Evolutionary conservation across 139 green algal species (phyloP).

Genomic region (Chlorella sp.): DNA sequence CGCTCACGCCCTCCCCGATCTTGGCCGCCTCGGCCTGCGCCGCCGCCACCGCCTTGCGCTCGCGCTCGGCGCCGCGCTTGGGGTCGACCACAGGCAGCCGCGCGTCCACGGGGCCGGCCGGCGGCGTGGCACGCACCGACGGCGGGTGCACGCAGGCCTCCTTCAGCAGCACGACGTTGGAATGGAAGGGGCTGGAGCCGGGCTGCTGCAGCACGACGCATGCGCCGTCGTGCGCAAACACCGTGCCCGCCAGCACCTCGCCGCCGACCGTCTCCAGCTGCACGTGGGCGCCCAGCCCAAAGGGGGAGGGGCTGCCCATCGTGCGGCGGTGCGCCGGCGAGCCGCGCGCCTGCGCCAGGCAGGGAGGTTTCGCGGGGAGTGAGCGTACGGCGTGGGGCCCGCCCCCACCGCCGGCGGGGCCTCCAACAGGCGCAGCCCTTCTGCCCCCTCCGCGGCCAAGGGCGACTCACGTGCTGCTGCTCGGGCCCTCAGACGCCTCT

Average conservation of each 20-base stretch:
- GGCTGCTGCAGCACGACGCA: conserved; percentile 33
- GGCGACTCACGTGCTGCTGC: too few species aligned
- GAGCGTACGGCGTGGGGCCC: too few species aligned
- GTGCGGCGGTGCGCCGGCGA: too few species aligned
- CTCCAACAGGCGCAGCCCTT: too few species aligned
- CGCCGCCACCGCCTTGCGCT: conserved; percentile 65
- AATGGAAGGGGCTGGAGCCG: conserved; percentile 49
- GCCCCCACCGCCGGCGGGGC: too few species aligned
- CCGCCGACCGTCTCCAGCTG: conserved; percentile 13
- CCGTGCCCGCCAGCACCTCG: conserved; percentile 32
- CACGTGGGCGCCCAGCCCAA: conserved; percentile 8
- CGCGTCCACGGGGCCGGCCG: neutral
- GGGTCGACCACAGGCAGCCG: conserved; percentile 68
- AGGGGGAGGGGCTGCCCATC: too few species aligned
- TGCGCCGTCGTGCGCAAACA: conserved; percentile 44
- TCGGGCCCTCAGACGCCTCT: too few species aligned
- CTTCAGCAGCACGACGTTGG: conserved; percentile 38
- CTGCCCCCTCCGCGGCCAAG: too few species aligned
- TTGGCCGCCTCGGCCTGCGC: conserved; percentile 71
- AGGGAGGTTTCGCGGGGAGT: too few species aligned
- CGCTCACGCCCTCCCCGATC: conserved; percentile 76
- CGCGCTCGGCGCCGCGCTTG: conserved; percentile 52
- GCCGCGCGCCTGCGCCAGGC: too few species aligned
- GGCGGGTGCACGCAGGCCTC: neutral
- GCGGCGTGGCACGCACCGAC: neutral